Conservation (phyloP, 1,284 basidiomycete species). For the Moesziomyces antarcticus region DNA sequence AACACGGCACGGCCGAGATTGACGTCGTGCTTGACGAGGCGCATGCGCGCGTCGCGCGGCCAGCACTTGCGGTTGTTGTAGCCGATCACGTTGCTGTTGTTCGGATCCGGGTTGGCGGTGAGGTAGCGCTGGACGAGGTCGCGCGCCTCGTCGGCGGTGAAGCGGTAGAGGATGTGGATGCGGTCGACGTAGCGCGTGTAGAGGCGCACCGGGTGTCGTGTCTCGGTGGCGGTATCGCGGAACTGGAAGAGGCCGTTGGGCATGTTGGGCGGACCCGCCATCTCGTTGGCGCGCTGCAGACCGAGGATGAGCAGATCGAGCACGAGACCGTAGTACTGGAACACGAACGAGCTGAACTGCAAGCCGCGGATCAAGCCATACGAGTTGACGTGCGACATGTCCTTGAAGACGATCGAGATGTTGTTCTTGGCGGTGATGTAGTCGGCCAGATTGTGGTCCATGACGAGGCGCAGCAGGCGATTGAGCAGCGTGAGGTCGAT, state of each 20-base stretch:
- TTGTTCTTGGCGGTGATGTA: conserved; percentile 68
- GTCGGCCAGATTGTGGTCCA: conserved; percentile 68
- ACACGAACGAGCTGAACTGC: conserved; percentile 67
- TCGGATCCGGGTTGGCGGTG: conserved; percentile 95
- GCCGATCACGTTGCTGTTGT: conserved; percentile 97
- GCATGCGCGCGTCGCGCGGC: conserved; percentile 98
- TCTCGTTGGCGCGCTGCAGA: conserved; percentile 65
- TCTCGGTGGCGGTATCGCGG: conserved; percentile 62
- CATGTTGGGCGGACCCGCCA: conserved; percentile 66
- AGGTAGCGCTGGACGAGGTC: conserved; percentile 98
- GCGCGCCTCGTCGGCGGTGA: conserved; percentile 96
- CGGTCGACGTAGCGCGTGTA: conserved; percentile 67
- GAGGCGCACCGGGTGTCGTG: conserved; percentile 64
- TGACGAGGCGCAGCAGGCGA: conserved; percentile 66
- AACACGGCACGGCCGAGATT: conserved; percentile 97
- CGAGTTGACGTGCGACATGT: conserved; percentile 67
- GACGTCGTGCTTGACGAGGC: conserved; percentile 99
- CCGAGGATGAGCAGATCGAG: conserved; percentile 66
- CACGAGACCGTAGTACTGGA: conserved; percentile 68
- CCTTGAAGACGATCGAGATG: conserved; percentile 67
- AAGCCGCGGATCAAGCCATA: conserved; percentile 67
- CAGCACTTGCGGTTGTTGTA: conserved; percentile 99
- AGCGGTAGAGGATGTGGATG: conserved; percentile 84
- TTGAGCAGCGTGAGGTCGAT: conserved; percentile 67
- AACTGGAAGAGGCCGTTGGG: conserved; percentile 67